phyloP scores from a whole-genome alignment of 139 green algal genomes.

The Volvox africanus region DNA sequence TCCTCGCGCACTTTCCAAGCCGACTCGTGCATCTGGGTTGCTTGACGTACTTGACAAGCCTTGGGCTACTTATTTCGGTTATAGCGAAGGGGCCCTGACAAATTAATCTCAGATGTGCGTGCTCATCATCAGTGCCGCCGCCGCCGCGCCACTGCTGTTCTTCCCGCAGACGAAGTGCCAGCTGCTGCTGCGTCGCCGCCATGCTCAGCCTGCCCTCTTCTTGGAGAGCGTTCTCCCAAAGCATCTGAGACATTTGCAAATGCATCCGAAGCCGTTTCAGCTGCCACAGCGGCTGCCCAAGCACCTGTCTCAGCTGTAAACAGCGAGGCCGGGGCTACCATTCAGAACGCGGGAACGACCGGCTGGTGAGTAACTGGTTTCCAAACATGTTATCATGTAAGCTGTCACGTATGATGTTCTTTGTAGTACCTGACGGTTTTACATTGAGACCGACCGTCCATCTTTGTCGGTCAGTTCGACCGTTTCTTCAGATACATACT shows the following conservation, averaged over 20 bases:
- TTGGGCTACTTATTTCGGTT: no score
- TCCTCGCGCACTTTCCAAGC: no score
- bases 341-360: neutral
- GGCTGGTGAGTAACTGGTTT: neutral
- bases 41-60: no score
- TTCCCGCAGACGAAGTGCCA: neutral
- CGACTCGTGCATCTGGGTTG: no score
- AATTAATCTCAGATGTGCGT: no score
- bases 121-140: neutral
- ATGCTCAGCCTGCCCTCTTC: neutral
- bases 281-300: neutral
- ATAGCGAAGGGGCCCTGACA: no score
- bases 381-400: no score
- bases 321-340: neutral
- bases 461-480: no score
- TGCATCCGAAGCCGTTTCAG: neutral
- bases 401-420: no score
- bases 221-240: neutral
- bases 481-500: no score
- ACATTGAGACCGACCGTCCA: no score
- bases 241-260: neutral
- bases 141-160: neutral
- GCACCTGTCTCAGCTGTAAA: neutral
- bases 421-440: no score
- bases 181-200: neutral